Evolutionary conservation across 1,284 basidiomycete genomes (phyloP), one percentile per base, ranked within the genome.

Genomic region (Sphagnurus paluster): DNA sequence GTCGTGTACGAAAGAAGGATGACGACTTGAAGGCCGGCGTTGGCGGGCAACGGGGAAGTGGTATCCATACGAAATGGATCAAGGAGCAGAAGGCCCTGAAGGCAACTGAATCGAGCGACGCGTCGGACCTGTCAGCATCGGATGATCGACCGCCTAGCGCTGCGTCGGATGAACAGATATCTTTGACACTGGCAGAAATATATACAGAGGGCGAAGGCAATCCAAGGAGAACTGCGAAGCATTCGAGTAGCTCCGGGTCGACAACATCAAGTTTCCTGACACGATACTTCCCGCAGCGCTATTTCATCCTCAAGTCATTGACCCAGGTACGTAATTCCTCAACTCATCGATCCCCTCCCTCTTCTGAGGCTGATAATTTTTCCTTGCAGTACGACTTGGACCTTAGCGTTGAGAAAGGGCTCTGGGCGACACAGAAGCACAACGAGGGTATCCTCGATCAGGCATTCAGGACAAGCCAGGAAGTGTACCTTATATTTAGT

Each of bases 391-490:
- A 78, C 53, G 93, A 97, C 63, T 72, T 98, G 55, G 87, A 94
- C 55, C 71, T 90, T 20, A 93, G 91, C 56, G 83, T 93, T n/a
- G 72, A 87, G 62, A 80, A 78, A 6, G 87, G 90, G 1, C 54
- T 87, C 0, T 98, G 96, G 95, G 87, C 89, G 26, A 98, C 95
- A 0, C 96, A 98, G 66, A 78, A 78, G 48, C 95, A 98, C 69
- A 98, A 98, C 59, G 94, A 98, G 66, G 78, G 79, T 3, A 81
- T 92, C 34, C 71, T 94, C 21, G 93, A 98, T 57, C 92, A 93
- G 64, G 94, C 95, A 0, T 98, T 78, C 66, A 81, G 93, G 28
- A 96, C 91, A 5, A 90, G 89, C 55, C 78, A 82, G 57, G 84
- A 92, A 13, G 94, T 97, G 4, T 88, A 79, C 58, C 77, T 98